phyloP scores from a whole-genome alignment of 805 yeast genomes.

The Saturnispora mendoncae region DNA sequence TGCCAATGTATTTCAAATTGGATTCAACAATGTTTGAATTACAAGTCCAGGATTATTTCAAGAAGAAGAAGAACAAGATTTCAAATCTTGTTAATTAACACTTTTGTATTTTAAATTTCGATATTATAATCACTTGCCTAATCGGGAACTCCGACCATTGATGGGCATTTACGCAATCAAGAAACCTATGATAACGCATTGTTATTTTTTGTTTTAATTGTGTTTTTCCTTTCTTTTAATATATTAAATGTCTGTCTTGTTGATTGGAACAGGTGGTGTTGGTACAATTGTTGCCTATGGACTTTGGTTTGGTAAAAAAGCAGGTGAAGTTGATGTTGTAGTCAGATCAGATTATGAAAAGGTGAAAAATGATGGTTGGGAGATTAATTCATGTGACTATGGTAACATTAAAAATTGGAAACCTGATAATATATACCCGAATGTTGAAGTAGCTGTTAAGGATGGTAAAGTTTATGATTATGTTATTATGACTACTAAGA shows the following conservation, averaged over 20 bases:
- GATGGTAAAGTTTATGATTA: conserved; percentile 40
- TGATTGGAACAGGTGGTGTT: conserved; percentile 79
- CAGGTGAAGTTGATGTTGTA: conserved; percentile 48
- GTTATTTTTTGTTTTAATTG: no score
- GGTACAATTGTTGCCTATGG: conserved; percentile 69
- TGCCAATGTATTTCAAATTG: conserved; percentile 19
- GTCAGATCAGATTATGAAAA: conserved; percentile 46
- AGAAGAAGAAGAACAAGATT: conserved; percentile 1
- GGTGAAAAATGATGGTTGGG: conserved; percentile 44
- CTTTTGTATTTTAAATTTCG: conserved; percentile 1
- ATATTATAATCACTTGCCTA: not conserved
- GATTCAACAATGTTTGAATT: conserved; percentile 20
- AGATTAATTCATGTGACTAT: conserved; percentile 51
- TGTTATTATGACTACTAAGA: conserved; percentile 51
- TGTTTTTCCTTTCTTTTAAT: not conserved
- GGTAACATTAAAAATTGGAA: conserved; percentile 48
- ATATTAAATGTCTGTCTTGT: conserved; percentile 13
- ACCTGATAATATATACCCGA: conserved; percentile 35
- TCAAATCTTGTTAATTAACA: not conserved
- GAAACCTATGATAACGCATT: no score
- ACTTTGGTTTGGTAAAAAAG: conserved; percentile 36
- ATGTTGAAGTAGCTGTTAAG: conserved; percentile 32
- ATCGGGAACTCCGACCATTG: conserved; percentile 3
- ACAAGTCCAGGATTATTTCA: conserved; percentile 16
- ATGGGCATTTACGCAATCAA: no score